These are phyloP conservation scores for Chlorella sp. DNA, from an alignment of 139 green algal species.

Conservation along the genomic window DNA sequence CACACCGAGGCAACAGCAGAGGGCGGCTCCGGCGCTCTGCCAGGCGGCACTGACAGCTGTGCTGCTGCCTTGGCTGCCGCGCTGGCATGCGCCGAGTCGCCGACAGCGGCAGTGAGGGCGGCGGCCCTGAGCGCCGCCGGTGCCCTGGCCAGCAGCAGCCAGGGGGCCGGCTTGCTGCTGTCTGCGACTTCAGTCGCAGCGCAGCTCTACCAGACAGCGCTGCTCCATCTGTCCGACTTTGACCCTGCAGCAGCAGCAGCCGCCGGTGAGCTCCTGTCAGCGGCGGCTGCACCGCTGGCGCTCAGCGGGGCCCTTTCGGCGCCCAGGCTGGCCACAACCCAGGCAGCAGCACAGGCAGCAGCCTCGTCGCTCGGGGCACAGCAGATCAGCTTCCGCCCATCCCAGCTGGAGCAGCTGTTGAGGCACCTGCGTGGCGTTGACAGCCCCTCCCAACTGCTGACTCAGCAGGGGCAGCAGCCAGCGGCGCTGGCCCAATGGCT, in stretches of 20 bases:
- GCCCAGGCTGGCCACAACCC: not conserved
- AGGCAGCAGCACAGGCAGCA: not conserved
- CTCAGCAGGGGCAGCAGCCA: not conserved
- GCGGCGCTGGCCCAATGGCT: slow-evolving; percentile 21
- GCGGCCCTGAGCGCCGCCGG: not conserved
- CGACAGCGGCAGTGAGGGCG: not conserved
- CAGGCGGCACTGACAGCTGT: not conserved
- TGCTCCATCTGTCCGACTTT: slow-evolving; percentile 25
- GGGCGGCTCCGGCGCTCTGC: not conserved
- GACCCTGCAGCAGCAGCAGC: slow-evolving; percentile 21
- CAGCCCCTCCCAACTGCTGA: not conserved
- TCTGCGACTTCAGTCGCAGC: not conserved
- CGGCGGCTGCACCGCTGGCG: not conserved
- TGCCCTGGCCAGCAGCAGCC: not conserved
- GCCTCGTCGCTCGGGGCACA: not conserved
- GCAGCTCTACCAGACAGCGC: not conserved
- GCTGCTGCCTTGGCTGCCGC: not conserved
- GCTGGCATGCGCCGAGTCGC: not conserved
- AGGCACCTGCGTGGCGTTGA: not conserved
- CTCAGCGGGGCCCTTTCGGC: not conserved
- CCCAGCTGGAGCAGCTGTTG: slow-evolving; percentile 20
- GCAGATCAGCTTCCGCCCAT: not conserved
- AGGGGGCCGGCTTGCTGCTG: not conserved
- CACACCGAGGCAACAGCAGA: no score
- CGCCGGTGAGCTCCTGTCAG: slow-evolving; percentile 5